phyloP scores from a whole-genome alignment of 1,139 yeast species.

The Pichia sp. region DNA sequence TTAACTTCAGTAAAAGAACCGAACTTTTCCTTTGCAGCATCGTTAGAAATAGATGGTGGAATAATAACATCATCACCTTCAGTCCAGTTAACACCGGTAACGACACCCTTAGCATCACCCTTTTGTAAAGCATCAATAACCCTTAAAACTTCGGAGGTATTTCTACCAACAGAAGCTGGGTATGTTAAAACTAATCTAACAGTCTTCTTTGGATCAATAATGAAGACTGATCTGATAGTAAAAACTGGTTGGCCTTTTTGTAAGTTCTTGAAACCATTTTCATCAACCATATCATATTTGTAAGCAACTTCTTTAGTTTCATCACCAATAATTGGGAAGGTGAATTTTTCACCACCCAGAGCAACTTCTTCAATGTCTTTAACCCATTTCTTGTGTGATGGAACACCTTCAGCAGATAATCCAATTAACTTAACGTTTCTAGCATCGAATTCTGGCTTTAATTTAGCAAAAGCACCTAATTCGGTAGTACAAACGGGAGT shows the following conservation, averaged over 20 bases:
- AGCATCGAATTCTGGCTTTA: conserved; percentile 75
- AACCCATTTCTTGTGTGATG: conserved; percentile 75
- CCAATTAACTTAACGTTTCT: conserved; percentile 83
- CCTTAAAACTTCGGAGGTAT: conserved; percentile 80
- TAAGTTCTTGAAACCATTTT: conserved; percentile 75
- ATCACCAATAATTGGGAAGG: conserved; percentile 86
- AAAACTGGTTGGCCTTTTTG: conserved; percentile 52
- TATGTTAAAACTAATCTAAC: conserved; percentile 75
- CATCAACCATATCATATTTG: conserved; percentile 86
- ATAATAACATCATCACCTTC: conserved; percentile 84
- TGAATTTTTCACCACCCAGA: conserved; percentile 56
- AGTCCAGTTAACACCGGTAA: conserved; percentile 73
- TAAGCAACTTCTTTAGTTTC: conserved; percentile 72
- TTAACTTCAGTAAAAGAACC: conserved; percentile 76
- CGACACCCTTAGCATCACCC: conserved; percentile 72
- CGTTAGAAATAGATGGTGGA: conserved; percentile 76
- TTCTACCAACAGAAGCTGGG: conserved; percentile 91
- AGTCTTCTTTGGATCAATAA: conserved; percentile 83
- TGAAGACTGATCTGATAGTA: conserved; percentile 81
- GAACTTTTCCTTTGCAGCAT: conserved; percentile 72
- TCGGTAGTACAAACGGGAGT: conserved; percentile 96
- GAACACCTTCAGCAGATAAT: conserved; percentile 72
- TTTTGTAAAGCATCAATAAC: conserved; percentile 80
- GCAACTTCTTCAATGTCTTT: conserved; percentile 79
- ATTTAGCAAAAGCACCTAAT: conserved; percentile 82